A percentile compares a stretch with the other conserved stretches of the same genome.
Conservation (phyloP, 768 basidiomycete genomes). For the Hirschioporus abietinus region DNA sequence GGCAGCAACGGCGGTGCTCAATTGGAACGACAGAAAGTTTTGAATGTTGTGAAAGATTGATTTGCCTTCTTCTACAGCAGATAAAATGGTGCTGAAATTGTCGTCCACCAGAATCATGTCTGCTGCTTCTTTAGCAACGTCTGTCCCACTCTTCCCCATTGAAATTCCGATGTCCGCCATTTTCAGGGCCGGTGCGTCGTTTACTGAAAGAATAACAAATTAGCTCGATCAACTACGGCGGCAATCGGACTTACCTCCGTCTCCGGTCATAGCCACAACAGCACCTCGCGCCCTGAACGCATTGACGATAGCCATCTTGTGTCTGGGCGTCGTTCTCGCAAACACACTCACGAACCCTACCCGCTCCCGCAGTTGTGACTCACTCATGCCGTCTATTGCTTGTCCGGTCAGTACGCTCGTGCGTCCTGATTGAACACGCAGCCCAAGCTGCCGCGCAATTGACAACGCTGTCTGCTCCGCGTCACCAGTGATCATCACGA, state of each 20-base stretch:
- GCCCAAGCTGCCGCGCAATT: slow-evolving; percentile 81
- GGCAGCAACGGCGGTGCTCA: slow-evolving; percentile 96
- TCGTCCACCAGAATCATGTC: slow-evolving; percentile 97
- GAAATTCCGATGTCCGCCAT: slow-evolving; percentile 98
- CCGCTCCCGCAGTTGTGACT: slow-evolving; percentile 73
- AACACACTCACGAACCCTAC: slow-evolving; percentile 84
- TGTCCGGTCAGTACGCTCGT: slow-evolving; percentile 63
- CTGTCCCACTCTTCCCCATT: slow-evolving; percentile 98
- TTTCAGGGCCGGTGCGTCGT: slow-evolving; percentile 94
- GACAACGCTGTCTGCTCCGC: slow-evolving; percentile 86
- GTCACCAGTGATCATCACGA: slow-evolving; percentile 99
- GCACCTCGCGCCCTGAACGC: slow-evolving; percentile 87
- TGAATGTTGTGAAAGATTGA: slow-evolving; percentile 99
- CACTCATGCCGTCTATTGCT: slow-evolving; percentile 80
- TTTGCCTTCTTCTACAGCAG: slow-evolving; percentile 97
- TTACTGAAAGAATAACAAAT: slow-evolving; percentile 43
- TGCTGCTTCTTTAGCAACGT: slow-evolving; percentile 97
- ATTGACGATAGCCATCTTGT: slow-evolving; percentile 96
- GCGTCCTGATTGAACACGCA: slow-evolving; percentile 50
- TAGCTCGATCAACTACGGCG: slow-evolving; percentile 6
- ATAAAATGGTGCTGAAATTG: slow-evolving; percentile 91
- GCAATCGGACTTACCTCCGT: slow-evolving; percentile 61
- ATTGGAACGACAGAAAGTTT: slow-evolving; percentile 95
- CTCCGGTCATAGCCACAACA: slow-evolving; percentile 96
- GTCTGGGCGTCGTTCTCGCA: slow-evolving; percentile 91